phyloP scores from a whole-genome alignment of 257 asterid genomes.

The Salvia rosmarinus region DNA sequence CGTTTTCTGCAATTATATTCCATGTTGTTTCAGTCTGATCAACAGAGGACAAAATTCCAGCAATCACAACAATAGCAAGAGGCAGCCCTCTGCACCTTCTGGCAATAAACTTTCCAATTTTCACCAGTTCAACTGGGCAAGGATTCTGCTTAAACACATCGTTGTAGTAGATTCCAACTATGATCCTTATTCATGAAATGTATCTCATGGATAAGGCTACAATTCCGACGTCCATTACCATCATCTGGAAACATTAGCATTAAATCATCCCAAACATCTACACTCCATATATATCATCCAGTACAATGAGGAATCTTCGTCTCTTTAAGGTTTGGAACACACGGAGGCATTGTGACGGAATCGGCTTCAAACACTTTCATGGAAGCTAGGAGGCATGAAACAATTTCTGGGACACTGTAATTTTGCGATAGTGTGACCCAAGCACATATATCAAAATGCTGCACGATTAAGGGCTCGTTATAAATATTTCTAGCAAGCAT shows the following conservation, averaged over 20 bases:
- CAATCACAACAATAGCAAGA: slow-evolving; percentile 24
- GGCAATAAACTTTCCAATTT: slow-evolving; percentile 6
- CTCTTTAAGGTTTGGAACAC: not conserved
- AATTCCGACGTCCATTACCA: not conserved
- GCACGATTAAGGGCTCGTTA: not conserved
- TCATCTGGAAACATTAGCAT: not conserved
- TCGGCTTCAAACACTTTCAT: no score
- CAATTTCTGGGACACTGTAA: not conserved
- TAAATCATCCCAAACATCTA: not conserved
- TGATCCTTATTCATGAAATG: not conserved
- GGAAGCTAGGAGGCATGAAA: not conserved
- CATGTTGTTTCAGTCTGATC: not conserved
- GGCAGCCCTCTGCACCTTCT: slow-evolving; percentile 19
- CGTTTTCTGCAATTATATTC: slow-evolving; percentile 11
- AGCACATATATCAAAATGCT: not conserved
- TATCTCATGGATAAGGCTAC: not conserved
- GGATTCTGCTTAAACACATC: not conserved
- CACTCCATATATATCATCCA: not conserved
- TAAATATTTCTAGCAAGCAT: not conserved
- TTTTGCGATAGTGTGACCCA: not conserved
- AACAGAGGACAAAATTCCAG: not conserved
- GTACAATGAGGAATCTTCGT: not conserved
- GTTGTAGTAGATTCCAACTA: slow-evolving; percentile 21
- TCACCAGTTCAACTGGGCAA: not conserved
- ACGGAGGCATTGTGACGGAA: not conserved